Percentiles rank a stretch among this genome's conserved stretches.
These are phyloP conservation scores for Suhomyces sp. DNA, from an alignment of 805 yeast genomes.

Conservation along the genomic window DNA sequence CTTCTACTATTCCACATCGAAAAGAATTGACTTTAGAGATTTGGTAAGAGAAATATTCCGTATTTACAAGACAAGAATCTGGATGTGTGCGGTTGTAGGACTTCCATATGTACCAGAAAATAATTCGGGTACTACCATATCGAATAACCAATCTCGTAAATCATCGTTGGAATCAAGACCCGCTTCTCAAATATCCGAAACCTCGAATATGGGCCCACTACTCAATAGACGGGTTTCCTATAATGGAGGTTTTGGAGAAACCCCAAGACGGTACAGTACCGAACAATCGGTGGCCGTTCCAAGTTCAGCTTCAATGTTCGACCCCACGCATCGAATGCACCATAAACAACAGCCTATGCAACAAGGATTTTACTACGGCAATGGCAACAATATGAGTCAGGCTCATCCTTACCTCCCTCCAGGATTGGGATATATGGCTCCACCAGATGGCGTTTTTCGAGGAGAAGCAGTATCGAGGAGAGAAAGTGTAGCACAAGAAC, in stretches of 20 bases:
- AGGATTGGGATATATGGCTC: neutral
- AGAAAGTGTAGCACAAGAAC: slow-evolving; percentile 1
- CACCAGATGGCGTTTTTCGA: neutral
- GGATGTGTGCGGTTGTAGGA: slow-evolving; percentile 73
- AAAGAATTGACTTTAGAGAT: slow-evolving; percentile 70
- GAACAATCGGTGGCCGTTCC: neutral
- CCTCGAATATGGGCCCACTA: neutral
- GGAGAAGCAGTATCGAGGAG: neutral
- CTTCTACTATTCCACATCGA: slow-evolving; percentile 52
- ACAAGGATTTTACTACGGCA: neutral
- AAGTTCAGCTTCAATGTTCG: neutral
- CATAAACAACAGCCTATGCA: neutral
- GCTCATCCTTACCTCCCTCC: neutral
- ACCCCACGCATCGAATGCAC: neutral
- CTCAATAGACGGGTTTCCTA: neutral
- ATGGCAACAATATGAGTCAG: neutral
- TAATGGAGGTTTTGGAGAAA: neutral
- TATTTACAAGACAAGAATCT: slow-evolving; percentile 73
- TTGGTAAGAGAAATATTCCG: slow-evolving; percentile 71
- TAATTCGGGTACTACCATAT: neutral
- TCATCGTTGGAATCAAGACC: neutral
- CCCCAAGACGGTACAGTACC: neutral
- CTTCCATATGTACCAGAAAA: slow-evolving; percentile 24
- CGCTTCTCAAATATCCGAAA: neutral
- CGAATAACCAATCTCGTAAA: neutral